Conservation (phyloP, 192 early-diverging fungal species). For the Backusella sp. region DNA sequence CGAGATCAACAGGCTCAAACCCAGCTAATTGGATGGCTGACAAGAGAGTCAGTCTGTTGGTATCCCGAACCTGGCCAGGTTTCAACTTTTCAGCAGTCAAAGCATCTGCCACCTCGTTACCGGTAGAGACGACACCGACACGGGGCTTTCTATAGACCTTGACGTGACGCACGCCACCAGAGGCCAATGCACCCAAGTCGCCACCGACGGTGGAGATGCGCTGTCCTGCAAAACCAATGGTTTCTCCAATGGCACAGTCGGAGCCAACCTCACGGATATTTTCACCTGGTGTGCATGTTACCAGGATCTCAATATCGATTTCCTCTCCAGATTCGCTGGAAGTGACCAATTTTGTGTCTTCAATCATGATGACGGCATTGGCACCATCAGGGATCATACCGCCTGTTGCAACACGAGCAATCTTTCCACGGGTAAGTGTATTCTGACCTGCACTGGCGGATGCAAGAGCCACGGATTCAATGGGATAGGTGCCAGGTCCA, state of each 20-base stretch:
- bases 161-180: conserved; percentile 68
- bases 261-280: conserved; percentile 83
- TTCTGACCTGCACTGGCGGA: conserved; percentile 27
- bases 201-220: conserved; percentile 68
- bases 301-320: conserved; percentile 29
- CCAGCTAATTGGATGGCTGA: conserved; percentile 60
- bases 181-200: conserved; percentile 82
- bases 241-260: conserved; percentile 63
- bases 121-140: conserved; percentile 85
- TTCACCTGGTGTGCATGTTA: conserved; percentile 41
- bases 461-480: conserved; percentile 60
- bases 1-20: conserved; percentile 70
- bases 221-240: conserved; percentile 56
- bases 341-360: conserved; percentile 77
- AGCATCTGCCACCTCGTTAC: conserved; percentile 79
- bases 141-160: conserved; percentile 59
- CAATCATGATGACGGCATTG: conserved; percentile 95
- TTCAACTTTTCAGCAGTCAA: conserved; percentile 36
- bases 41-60: conserved; percentile 79
- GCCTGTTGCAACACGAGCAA: conserved; percentile 85
- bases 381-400: conserved; percentile 83
- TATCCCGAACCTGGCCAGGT: conserved; percentile 76
- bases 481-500: conserved; percentile 77
- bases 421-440: conserved; percentile 54
- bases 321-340: conserved; percentile 56